These are phyloP conservation scores for Withania somnifera DNA, from an alignment of 305 asterid species.

Conservation along the genomic window DNA sequence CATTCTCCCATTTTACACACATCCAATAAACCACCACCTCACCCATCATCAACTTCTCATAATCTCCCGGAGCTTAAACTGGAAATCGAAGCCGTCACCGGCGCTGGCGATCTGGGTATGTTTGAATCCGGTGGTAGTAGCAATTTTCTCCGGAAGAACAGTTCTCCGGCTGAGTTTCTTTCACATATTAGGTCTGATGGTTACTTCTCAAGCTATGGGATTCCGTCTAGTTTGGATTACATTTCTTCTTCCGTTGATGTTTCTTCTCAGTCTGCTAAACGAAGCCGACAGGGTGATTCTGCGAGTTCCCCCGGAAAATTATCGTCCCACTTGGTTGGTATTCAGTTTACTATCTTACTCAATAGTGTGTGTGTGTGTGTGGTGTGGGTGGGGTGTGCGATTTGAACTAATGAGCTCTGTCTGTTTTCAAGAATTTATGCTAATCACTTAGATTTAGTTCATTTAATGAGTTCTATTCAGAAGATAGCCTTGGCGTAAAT, in stretches of 20 bases:
- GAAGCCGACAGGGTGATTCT: constrained; percentile 51
- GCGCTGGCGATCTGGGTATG: constrained; percentile 53
- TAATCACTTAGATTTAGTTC: too few relatives aligned
- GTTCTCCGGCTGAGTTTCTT: constrained; percentile 84
- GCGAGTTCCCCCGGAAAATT: constrained; percentile 26
- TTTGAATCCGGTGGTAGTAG: constrained; percentile 37
- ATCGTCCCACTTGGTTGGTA: constrained; percentile 7
- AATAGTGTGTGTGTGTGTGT: too few relatives aligned
- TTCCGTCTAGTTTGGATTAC: constrained; percentile 42
- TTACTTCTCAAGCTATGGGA: constrained; percentile 48
- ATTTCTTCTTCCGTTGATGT: constrained; percentile 19
- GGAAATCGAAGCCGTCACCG: too few relatives aligned
- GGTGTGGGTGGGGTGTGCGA: too few relatives aligned
- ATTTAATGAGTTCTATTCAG: too few relatives aligned
- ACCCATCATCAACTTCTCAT: constrained; percentile 5
- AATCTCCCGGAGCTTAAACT: not conserved
- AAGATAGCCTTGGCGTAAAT: too few relatives aligned
- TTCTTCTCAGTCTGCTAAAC: constrained; percentile 34
- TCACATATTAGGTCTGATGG: constrained; percentile 47
- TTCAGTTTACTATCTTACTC: not conserved
- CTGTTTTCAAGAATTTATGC: too few relatives aligned
- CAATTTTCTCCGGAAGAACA: constrained; percentile 64
- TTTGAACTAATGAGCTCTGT: too few relatives aligned
- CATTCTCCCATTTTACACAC: constrained; percentile 7
- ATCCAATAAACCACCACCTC: constrained; percentile 26